These are phyloP conservation scores for Aegilops sharonensis DNA, from an alignment of 176 grass and related monocot species.

Conservation along the genomic window DNA sequence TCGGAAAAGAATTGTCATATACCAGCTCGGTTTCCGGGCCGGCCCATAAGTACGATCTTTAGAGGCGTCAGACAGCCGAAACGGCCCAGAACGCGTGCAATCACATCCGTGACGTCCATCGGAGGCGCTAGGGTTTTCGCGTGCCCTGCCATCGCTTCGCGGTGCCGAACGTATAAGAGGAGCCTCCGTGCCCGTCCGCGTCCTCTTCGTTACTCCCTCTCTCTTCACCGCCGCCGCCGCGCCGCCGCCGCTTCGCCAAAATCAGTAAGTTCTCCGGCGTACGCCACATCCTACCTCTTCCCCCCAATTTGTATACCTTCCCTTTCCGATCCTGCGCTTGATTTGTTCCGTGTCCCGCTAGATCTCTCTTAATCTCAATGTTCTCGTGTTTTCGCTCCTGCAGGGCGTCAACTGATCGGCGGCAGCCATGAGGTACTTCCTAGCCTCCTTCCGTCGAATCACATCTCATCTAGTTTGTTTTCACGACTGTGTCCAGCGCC, in stretches of 20 bases:
- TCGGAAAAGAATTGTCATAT: too few species aligned
- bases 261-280: neutral
- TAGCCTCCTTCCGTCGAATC: neutral
- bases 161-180: neutral
- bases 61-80: too few species aligned
- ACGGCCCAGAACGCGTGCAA: neutral
- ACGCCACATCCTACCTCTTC: fast-evolving
- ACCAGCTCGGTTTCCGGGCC: too few species aligned
- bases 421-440: slow-evolving; percentile 41
- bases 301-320: neutral
- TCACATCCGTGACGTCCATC: neutral
- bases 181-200: neutral
- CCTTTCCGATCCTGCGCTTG: neutral
- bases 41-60: too few species aligned
- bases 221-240: too few species aligned
- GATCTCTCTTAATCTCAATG: slow-evolving; percentile 10
- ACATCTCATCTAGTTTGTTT: neutral
- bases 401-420: neutral
- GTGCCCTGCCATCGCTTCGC: neutral
- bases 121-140: slow-evolving; percentile 10
- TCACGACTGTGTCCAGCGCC: neutral
- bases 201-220: neutral
- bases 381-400: neutral
- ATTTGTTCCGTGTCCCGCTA: neutral
- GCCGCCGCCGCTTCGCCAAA: neutral